Evolutionary conservation across 2,329 filamentous ascomycete species (phyloP), one percentile per base, ranked within the genome.

Genomic region (Sclerotinia nivalis): DNA sequence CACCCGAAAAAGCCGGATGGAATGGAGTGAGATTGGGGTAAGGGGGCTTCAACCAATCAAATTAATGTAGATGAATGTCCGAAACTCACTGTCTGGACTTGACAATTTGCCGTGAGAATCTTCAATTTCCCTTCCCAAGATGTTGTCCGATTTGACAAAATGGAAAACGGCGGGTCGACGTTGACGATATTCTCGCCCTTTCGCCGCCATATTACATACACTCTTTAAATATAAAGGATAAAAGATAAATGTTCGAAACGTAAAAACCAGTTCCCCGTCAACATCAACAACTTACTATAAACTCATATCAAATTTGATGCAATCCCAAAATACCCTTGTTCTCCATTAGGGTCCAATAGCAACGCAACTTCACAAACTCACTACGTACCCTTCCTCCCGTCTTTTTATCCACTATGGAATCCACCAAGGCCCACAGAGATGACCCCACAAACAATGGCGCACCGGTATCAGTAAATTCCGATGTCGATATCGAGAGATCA

Each of bases 321-420:
- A 28, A 34, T 34, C 22, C 10, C 59, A 49, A 61, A 12, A 61
- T 20, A n/a, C n/a, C 54, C 31, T 31, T 56, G 54, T 34, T 37
- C 4, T 8, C 10, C 34, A 49, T 20, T 40, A 40, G 37, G 37
- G 37, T 40, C 10, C 37, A 12, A 13, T 34, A 37, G n/a, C 31
- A n/a, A 56, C 20, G 37, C 54, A 34, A 18, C n/a, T 18, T 2
- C 49, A 50, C 49, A 25, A n/a, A 50, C n/a, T 3, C 40, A 37
- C 2, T 18, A 20, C 7, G 15, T 18, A 10, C 13, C 22, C 8
- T 37, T 6, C 13, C 34, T 43, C 37, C 22, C 37, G n/a, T 45
- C n/a, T 60, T 45, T 40, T 31, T 15, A 13, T 62, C 60, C 61
- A 40, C 47, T 20, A 64, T 64, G 61, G 31, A 65, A 54, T 28